Conservation (phyloP, 164 flowering plant genomes). For the Taxillus chinensis region DNA sequence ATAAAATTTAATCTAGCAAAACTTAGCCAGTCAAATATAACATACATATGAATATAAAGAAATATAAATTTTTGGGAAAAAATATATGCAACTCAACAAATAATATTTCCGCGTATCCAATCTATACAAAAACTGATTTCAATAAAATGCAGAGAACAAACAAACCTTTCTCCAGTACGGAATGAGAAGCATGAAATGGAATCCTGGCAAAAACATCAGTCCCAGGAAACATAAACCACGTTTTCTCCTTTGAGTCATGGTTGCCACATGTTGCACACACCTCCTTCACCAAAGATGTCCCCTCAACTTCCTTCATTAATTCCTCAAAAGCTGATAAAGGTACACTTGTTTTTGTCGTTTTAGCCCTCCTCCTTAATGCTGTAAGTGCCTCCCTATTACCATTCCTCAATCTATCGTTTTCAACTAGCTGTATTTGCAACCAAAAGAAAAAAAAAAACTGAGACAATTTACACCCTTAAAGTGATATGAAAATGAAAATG, state of each 20-base stretch:
- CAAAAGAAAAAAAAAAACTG: neutral
- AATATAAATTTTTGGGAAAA: neutral
- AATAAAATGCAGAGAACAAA: neutral
- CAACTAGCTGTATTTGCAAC: slow-evolving; percentile 46
- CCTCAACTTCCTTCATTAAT: slow-evolving; percentile 64
- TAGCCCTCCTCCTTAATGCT: slow-evolving; percentile 68
- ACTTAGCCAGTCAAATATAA: too few relatives aligned
- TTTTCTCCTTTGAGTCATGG: slow-evolving; percentile 60
- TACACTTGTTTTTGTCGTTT: slow-evolving; percentile 72
- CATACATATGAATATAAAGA: neutral
- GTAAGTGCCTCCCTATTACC: slow-evolving; percentile 87
- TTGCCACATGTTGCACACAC: slow-evolving; percentile 75
- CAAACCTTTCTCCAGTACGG: slow-evolving; percentile 73
- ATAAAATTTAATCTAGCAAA: too few relatives aligned
- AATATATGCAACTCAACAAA: neutral
- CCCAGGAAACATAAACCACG: slow-evolving; percentile 89
- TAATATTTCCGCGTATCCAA: neutral
- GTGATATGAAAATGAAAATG: neutral
- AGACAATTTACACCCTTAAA: neutral
- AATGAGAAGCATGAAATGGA: slow-evolving; percentile 92
- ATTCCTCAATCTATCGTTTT: slow-evolving; percentile 71
- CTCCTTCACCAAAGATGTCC: slow-evolving; percentile 56
- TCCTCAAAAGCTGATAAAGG: slow-evolving; percentile 62
- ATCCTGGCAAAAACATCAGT: slow-evolving; percentile 63
- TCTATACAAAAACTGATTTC: neutral